Percentiles rank a stretch among this genome's conserved stretches.
Evolutionary conservation across 805 yeast species (phyloP).

Genomic region (Teunomyces panamensis): DNA sequence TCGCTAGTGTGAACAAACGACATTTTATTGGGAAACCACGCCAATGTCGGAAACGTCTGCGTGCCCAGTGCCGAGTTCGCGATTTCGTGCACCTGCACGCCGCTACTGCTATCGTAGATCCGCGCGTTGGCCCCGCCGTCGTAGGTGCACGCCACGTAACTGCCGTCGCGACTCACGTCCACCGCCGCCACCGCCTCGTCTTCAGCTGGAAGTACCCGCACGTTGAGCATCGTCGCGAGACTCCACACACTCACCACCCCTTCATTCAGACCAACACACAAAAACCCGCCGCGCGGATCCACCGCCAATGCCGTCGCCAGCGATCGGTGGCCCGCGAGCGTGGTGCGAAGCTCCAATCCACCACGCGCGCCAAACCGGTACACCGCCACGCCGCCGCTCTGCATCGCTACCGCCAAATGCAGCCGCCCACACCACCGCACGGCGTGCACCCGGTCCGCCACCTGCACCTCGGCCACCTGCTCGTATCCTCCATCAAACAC

Average conservation of each 20-base stretch:
- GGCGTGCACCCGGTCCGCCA: conserved; percentile 34
- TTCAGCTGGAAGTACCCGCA: conserved; percentile 34
- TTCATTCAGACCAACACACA: conserved; percentile 56
- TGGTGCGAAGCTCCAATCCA: conserved; percentile 8
- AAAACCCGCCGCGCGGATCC: conserved; percentile 51
- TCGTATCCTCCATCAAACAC: conserved; percentile 31
- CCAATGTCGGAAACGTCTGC: conserved; percentile 22
- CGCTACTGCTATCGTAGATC: conserved; percentile 33
- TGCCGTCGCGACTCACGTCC: conserved; percentile 45
- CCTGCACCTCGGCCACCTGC: conserved; percentile 19
- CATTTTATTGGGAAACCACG: conserved; percentile 36
- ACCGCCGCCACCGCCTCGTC: conserved; percentile 44
- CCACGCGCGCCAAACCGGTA: conserved; percentile 12
- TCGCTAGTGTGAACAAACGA: conserved; percentile 30
- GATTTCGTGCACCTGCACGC: conserved; percentile 28
- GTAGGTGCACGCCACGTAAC: conserved; percentile 42
- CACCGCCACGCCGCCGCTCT: conserved; percentile 42
- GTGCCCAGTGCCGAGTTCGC: conserved; percentile 28
- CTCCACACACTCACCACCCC: conserved; percentile 56
- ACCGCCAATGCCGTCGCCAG: conserved; percentile 44
- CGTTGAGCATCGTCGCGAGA: conserved; percentile 32
- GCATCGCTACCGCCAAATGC: conserved; percentile 38
- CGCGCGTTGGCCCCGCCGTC: conserved; percentile 41
- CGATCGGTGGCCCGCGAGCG: conserved; percentile 47
- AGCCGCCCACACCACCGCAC: conserved; percentile 43